phyloP scores from a whole-genome alignment of 495 filamentous ascomycete species.

The Parathielavia appendiculata region DNA sequence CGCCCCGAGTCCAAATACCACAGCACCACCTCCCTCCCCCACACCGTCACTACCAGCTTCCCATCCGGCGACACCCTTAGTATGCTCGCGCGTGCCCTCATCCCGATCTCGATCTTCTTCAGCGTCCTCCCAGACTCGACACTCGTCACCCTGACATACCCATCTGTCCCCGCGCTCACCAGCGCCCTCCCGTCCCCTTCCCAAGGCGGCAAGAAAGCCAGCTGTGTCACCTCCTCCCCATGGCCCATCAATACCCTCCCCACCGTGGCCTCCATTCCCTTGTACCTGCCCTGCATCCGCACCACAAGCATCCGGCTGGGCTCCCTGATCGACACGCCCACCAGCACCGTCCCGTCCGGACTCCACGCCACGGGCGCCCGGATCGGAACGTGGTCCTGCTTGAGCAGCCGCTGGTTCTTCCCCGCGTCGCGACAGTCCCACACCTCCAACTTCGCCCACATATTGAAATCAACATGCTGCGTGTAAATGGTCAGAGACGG shows the following conservation, averaged over 20 bases:
- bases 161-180: constrained; percentile 26
- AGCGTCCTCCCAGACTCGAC: constrained; percentile 22
- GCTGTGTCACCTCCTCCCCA: constrained; percentile 23
- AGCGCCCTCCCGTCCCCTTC: constrained; percentile 12
- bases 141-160: constrained; percentile 25
- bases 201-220: constrained; percentile 17
- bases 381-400: constrained; percentile 12
- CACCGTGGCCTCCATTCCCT: neutral
- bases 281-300: neutral
- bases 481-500: neutral
- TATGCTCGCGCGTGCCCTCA: constrained; percentile 12
- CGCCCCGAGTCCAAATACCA: constrained; percentile 22
- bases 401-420: constrained; percentile 1
- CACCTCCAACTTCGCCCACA: constrained; percentile 12
- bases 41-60: constrained; percentile 23
- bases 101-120: constrained; percentile 23
- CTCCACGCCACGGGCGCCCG: constrained; percentile 21
- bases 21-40: constrained; percentile 27
- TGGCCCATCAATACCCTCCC: constrained; percentile 15
- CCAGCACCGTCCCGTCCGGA: constrained; percentile 16
- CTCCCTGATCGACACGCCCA: constrained; percentile 12
- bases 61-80: constrained; percentile 26
- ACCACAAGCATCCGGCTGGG: constrained; percentile 17
- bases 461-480: neutral
- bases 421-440: constrained; percentile 5